phyloP scores from a whole-genome alignment of 2,329 filamentous ascomycete genomes.

The Curvularia sp. region DNA sequence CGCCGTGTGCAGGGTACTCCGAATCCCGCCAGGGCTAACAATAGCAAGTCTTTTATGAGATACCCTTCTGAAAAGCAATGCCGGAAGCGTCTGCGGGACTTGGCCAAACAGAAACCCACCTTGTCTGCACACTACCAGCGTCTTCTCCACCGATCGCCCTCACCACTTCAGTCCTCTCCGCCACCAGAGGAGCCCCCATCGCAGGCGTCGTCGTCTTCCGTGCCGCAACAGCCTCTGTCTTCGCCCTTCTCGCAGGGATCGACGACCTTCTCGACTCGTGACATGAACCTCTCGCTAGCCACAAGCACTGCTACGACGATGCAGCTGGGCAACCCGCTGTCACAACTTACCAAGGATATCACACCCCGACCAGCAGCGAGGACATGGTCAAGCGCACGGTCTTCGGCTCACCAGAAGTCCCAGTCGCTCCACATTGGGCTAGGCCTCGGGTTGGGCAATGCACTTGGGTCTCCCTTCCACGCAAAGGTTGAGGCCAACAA shows the following conservation, averaged over 20 bases:
- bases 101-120: slow-evolving; percentile 67
- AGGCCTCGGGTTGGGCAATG: slow-evolving; percentile 51
- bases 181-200: slow-evolving; percentile 39
- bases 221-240: slow-evolving; percentile 39
- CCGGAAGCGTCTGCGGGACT: slow-evolving; percentile 62
- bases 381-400: slow-evolving; percentile 54
- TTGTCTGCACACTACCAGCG: slow-evolving; percentile 70
- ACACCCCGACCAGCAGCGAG: slow-evolving; percentile 47
- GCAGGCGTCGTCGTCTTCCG: slow-evolving; percentile 34
- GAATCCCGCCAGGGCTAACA: slow-evolving; percentile 35
- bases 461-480: slow-evolving; percentile 55
- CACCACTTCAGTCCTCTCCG: slow-evolving; percentile 58
- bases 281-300: slow-evolving; percentile 59
- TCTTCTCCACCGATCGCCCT: slow-evolving; percentile 66
- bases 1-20: slow-evolving; percentile 15
- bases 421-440: slow-evolving; percentile 58
- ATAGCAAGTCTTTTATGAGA: slow-evolving; percentile 52
- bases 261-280: slow-evolving; percentile 54
- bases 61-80: slow-evolving; percentile 68
- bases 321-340: slow-evolving; percentile 58
- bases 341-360: slow-evolving; percentile 52
- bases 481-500: slow-evolving; percentile 41
- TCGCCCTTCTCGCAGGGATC: slow-evolving; percentile 43
- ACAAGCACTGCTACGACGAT: slow-evolving; percentile 61
- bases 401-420: slow-evolving; percentile 60